A percentile compares a stretch with the other conserved stretches of the same genome.
These are phyloP conservation scores for Emmonsia crescens DNA, from an alignment of 2,329 filamentous ascomycete genomes.

Conservation along the genomic window DNA sequence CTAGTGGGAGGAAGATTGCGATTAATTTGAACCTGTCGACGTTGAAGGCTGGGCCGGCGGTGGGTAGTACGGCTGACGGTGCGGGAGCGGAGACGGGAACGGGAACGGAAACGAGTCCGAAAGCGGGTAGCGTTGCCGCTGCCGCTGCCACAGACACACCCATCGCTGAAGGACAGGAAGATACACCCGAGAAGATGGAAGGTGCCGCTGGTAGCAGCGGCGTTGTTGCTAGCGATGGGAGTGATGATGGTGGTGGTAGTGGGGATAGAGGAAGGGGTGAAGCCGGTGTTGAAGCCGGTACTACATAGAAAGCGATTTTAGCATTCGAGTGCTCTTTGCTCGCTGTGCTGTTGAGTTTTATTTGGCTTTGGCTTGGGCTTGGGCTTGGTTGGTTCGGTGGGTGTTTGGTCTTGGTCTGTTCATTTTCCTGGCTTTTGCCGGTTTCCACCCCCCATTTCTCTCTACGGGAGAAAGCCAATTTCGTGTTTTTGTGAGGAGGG, in stretches of 20 bases:
- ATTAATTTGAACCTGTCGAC: constrained; percentile 27
- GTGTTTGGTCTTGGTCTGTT: neutral
- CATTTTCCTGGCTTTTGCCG: neutral
- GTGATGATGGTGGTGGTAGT: neutral
- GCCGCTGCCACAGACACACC: neutral
- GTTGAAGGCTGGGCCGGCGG: constrained; percentile 16
- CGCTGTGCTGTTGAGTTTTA: neutral
- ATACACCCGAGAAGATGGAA: neutral
- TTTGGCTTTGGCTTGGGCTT: neutral
- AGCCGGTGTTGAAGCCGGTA: neutral
- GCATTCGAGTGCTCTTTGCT: neutral
- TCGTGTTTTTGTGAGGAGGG: too few species aligned
- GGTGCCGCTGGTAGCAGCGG: neutral
- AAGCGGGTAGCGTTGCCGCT: neutral
- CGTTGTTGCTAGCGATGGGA: neutral
- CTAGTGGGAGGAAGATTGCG: constrained; percentile 26
- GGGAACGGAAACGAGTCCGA: neutral
- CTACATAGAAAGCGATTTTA: neutral
- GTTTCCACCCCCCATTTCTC: neutral
- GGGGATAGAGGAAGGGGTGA: neutral
- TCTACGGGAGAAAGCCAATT: neutral
- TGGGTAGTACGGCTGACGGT: constrained; percentile 15
- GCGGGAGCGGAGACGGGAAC: neutral
- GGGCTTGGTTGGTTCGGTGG: neutral
- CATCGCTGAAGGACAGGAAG: neutral